These are phyloP conservation scores for Tremella fuciformis DNA, from an alignment of 768 basidiomycete species.

Conservation along the genomic window DNA sequence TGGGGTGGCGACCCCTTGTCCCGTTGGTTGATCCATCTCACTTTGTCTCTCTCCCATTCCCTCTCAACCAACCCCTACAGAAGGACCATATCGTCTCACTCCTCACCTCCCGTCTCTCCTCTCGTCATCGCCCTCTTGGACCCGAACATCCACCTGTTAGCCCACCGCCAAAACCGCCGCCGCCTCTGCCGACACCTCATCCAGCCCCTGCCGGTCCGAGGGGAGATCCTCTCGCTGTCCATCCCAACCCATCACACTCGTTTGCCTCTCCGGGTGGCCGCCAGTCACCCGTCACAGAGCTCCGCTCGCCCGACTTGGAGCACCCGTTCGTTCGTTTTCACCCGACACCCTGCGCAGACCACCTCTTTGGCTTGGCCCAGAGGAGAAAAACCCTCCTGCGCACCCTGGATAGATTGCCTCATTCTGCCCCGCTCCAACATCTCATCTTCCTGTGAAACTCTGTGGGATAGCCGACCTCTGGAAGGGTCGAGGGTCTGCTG, in stretches of 20 bases:
- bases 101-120: background rate
- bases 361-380: too few species aligned
- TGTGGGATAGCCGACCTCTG: too few species aligned
- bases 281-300: background rate
- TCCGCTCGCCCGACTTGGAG: too few species aligned
- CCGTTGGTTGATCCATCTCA: constrained; percentile 7
- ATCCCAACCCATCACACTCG: background rate
- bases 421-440: too few species aligned
- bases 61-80: background rate
- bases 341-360: too few species aligned
- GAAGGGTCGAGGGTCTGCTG: too few species aligned
- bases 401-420: too few species aligned
- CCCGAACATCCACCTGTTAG: background rate
- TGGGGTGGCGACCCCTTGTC: background rate
- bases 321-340: too few species aligned
- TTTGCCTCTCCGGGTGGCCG: background rate
- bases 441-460: too few species aligned
- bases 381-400: too few species aligned
- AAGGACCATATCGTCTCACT: background rate
- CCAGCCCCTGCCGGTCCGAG: constrained; percentile 1
- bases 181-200: background rate
- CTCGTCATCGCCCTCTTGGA: background rate
- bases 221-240: background rate
- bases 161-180: background rate
- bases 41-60: constrained; percentile 1